Conservation (phyloP, 1,284 basidiomycete genomes). For the Neolentinus lepideus region DNA sequence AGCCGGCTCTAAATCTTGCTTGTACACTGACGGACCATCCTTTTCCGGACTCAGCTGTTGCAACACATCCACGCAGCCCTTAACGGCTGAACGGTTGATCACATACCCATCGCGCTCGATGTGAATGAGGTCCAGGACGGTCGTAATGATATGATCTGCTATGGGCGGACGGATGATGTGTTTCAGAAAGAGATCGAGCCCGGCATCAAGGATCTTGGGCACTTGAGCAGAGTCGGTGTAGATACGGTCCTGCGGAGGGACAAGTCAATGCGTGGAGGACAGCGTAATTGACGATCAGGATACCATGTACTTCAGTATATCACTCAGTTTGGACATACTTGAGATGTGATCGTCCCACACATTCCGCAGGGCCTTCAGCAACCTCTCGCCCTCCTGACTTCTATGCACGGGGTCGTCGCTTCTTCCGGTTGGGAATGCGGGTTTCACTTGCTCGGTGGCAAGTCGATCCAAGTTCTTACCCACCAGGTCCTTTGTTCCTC, state of each 20-base stretch:
- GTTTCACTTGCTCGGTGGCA: conserved; percentile 73
- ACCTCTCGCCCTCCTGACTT: conserved; percentile 75
- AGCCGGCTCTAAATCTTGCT: conserved; percentile 78
- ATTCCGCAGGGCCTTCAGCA: conserved; percentile 77
- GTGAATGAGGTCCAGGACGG: conserved; percentile 82
- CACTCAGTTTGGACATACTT: conserved; percentile 86
- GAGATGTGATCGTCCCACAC: conserved; percentile 95
- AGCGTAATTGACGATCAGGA: conserved; percentile 14
- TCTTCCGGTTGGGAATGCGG: conserved; percentile 68
- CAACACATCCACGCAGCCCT: conserved; percentile 87
- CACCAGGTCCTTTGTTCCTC: conserved; percentile 78
- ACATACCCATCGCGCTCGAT: conserved; percentile 89
- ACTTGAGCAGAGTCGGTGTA: conserved; percentile 69
- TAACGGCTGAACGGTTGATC: conserved; percentile 88
- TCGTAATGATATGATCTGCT: conserved; percentile 74
- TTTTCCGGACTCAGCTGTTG: conserved; percentile 53
- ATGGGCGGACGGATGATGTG: conserved; percentile 84
- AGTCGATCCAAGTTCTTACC: conserved; percentile 80
- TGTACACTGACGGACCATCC: conserved; percentile 67
- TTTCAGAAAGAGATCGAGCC: conserved; percentile 79
- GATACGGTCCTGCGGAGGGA: conserved; percentile 72
- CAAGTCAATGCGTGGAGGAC: conserved; percentile 3
- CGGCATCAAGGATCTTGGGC: conserved; percentile 79
- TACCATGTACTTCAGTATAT: conserved; percentile 96
- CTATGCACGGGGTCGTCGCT: conserved; percentile 51